Base-by-base conservation (phyloP, 2,329 filamentous ascomycete genomes). In the Hymenoscyphus occultus region DNA sequence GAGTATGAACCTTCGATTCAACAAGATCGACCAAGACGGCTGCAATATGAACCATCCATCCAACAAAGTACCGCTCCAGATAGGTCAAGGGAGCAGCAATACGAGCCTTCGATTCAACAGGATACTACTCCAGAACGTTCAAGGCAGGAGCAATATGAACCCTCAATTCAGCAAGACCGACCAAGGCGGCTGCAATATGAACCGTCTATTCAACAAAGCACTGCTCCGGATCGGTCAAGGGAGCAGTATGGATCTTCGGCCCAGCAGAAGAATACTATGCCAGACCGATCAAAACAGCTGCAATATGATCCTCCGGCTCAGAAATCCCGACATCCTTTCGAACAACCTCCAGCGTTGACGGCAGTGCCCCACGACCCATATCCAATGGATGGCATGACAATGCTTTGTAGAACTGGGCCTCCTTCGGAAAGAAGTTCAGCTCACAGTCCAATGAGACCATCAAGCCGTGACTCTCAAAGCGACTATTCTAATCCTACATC, bases 351-450 rank as follows among this genome's bases (percentile, higher is more conserved):
- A 69, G 83, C 88, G 31, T 86, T 91, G 66, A 82, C 87, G 3
- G 79, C 86, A 14, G 85, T 96, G 2, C 93, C 94, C 14, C 93
- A 97, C 73, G 96, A 98, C 72, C 92, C 95, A 10, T 97, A 97
- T 75, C 93, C 94, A 0, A 86, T 90, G 77, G 94, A 98, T 75
- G 94, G 93, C 4, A 98, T 98, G 93, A 97, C 94, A 0, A 96
- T 98, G 86, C 90, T 97, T 68, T 98, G 94, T 78, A 88, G 93
- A 66, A 88, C 91, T 48, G 90, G 88, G 3, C 85, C 89, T 48
- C 84, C 84, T 60, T 89, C 87, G n/a, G 87, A 89, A 78, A 86
- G 79, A 77, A 93, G 83, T 78, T 89, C 89, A 32, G 74, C 80
- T 32, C 87, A 84, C 56, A 89, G 86, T 67, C 85, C 88, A 31